phyloP scores from a whole-genome alignment of 495 filamentous ascomycete genomes.

The Acidiella bohemica region DNA sequence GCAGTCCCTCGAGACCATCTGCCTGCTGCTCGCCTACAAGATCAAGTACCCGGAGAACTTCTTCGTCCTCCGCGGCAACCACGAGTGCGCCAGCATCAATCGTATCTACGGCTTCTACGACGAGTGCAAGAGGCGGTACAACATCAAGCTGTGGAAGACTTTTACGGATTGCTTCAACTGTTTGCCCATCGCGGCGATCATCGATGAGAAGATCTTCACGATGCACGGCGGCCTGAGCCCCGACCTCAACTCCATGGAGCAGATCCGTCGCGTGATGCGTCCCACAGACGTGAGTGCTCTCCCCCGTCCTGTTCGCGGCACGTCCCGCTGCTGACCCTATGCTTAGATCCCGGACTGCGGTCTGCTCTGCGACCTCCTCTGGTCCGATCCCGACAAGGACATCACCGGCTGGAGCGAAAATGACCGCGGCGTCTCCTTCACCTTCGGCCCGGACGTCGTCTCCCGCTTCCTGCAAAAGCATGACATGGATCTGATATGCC shows the following conservation, averaged over 20 bases:
- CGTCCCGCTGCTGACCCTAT: conserved; percentile 1
- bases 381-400: conserved; percentile 99
- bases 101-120: conserved; percentile 99
- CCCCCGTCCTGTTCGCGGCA: not conserved
- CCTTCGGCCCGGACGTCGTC: conserved; percentile 97
- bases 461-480: conserved; percentile 98
- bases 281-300: conserved; percentile 78
- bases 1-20: conserved; percentile 98
- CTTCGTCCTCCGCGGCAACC: conserved; percentile 96
- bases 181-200: conserved; percentile 97
- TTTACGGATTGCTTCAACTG: conserved; percentile 99
- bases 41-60: conserved; percentile 99
- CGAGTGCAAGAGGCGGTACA: conserved; percentile 97
- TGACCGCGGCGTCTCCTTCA: conserved; percentile 96
- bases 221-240: conserved; percentile 98
- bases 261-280: conserved; percentile 97
- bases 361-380: conserved; percentile 89
- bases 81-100: conserved; percentile 99
- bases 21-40: conserved; percentile 95
- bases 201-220: conserved; percentile 99
- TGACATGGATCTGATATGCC: conserved; percentile 99
- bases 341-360: conserved; percentile 97
- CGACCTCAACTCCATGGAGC: conserved; percentile 98
- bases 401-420: conserved; percentile 99
- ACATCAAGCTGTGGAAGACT: conserved; percentile 99